Percentiles rank a stretch among this genome's conserved stretches.
Conservation (phyloP, 352 stramenopile species). For the Globisporangium radiosum region DNA sequence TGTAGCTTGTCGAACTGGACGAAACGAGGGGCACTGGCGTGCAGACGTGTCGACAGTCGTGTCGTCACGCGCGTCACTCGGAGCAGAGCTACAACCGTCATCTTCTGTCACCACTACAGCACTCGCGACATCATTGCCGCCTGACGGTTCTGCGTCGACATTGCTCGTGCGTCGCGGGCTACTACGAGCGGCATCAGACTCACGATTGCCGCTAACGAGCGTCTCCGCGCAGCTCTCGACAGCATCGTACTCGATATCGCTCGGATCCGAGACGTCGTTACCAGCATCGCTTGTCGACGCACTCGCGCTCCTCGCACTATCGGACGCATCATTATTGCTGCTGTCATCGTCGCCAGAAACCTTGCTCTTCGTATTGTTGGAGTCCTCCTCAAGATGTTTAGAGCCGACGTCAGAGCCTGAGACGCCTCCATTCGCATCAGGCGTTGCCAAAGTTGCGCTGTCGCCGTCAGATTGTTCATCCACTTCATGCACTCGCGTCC, state of each 20-base stretch:
- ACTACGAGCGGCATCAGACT: background rate
- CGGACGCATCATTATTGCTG: background rate
- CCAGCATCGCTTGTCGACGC: background rate
- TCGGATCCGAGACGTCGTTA: background rate
- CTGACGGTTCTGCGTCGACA: background rate
- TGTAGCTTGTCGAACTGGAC: background rate
- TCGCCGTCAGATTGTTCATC: background rate
- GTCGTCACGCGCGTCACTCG: background rate
- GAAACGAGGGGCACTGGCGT: too few species aligned
- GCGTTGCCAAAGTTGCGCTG: background rate
- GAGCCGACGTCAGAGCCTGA: background rate
- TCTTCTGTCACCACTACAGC: background rate
- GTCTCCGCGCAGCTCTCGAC: background rate
- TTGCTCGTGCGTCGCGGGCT: background rate
- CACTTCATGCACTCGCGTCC: background rate
- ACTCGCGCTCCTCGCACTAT: constrained; percentile 1
- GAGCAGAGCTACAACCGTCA: background rate
- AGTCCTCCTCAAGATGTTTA: background rate
- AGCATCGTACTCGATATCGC: background rate
- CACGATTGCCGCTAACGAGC: background rate
- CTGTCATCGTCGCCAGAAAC: background rate
- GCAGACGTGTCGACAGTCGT: too few species aligned
- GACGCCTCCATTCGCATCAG: background rate
- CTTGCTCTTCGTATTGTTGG: background rate
- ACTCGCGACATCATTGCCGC: background rate